Percentiles rank a stretch among this genome's conserved stretches.
phyloP scores from a whole-genome alignment of 2,329 filamentous ascomycete genomes.

The Colletotrichum ledebouriae region DNA sequence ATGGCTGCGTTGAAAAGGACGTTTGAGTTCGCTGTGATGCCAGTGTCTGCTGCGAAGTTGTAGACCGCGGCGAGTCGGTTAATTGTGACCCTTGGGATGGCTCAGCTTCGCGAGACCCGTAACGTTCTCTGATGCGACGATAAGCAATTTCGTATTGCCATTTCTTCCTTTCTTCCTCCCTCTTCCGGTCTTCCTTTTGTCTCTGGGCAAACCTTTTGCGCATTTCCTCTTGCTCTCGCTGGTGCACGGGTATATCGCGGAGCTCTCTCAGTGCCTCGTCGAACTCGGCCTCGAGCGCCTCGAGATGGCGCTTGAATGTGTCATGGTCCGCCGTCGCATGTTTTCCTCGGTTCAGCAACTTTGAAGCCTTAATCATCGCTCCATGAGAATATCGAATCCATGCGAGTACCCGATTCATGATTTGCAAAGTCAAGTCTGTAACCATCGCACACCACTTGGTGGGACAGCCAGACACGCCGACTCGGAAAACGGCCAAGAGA shows the following conservation, averaged over 20 bases:
- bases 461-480: not conserved
- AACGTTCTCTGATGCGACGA: constrained; percentile 13
- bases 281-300: constrained; percentile 23
- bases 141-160: constrained; percentile 34
- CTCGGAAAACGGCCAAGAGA: constrained; percentile 22
- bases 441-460: constrained; percentile 20
- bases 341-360: constrained; percentile 11
- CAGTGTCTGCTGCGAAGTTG: not conserved
- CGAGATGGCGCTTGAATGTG: constrained; percentile 7
- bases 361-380: constrained; percentile 15
- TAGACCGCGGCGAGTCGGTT: not conserved
- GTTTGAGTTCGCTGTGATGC: not conserved
- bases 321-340: constrained; percentile 2
- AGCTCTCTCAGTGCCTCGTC: not conserved
- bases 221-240: constrained; percentile 12
- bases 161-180: constrained; percentile 12
- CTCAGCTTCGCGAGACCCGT: not conserved
- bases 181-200: constrained; percentile 4
- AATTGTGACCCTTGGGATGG: too few species aligned
- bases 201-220: not conserved
- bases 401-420: constrained; percentile 31
- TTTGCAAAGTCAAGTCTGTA: constrained; percentile 30
- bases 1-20: too few species aligned
- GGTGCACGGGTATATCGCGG: constrained; percentile 2
- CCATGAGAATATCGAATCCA: constrained; percentile 24